A percentile compares a stretch with the other conserved stretches of the same genome.
phyloP scores from a whole-genome alignment of 108 stramenopile genomes.

The Cyclotella kingstonii region DNA sequence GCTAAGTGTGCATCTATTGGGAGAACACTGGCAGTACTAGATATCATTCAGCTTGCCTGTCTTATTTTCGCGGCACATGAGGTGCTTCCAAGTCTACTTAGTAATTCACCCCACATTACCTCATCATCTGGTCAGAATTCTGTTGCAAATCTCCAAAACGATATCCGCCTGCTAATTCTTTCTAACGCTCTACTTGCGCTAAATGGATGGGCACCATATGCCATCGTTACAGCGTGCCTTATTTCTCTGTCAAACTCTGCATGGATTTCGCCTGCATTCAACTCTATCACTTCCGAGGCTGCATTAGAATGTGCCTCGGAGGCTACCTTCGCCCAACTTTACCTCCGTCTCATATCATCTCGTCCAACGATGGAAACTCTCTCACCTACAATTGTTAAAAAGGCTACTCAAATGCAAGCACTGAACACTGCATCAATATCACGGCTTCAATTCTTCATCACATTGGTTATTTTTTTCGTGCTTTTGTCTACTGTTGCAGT shows the following conservation, averaged over 20 bases:
- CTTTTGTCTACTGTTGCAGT: constrained; percentile 63
- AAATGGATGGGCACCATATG: constrained; percentile 63
- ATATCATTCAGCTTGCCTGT: constrained; percentile 43
- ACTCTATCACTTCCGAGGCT: constrained; percentile 28
- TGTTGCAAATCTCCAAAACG: background rate
- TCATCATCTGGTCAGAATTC: background rate
- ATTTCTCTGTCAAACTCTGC: constrained; percentile 30
- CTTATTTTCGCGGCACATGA: constrained; percentile 42
- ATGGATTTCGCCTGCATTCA: constrained; percentile 38
- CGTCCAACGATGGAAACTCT: constrained; percentile 37
- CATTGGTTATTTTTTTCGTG: constrained; percentile 40
- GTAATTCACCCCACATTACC: background rate
- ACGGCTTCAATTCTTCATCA: constrained; percentile 60
- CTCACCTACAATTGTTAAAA: constrained; percentile 16
- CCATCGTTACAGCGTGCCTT: constrained; percentile 53
- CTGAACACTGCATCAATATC: constrained; percentile 44
- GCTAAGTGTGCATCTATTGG: constrained; percentile 47
- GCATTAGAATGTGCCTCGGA: constrained; percentile 43
- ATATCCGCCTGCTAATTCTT: constrained; percentile 14
- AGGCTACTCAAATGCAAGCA: constrained; percentile 49
- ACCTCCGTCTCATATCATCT: constrained; percentile 60
- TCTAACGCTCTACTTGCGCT: constrained; percentile 22
- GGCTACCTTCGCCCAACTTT: constrained; percentile 66
- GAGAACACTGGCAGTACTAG: constrained; percentile 50
- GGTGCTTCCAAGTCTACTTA: constrained; percentile 28